Percentiles rank a stretch among this genome's conserved stretches.
These are phyloP conservation scores for Nannizzia gypsea DNA, from an alignment of 2,329 filamentous ascomycete genomes.

Conservation along the genomic window DNA sequence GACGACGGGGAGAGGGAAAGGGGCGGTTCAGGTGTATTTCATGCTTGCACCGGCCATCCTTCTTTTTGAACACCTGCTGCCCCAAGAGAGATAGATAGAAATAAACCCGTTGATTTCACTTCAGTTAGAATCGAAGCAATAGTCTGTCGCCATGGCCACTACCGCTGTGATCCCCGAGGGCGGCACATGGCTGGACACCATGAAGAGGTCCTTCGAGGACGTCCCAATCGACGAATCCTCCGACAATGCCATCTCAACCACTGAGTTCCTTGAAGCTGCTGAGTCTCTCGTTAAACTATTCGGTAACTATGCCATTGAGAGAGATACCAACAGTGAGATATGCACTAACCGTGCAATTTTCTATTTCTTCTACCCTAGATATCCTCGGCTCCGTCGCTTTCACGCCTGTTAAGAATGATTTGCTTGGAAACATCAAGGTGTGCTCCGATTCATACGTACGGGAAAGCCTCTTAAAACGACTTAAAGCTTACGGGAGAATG, in stretches of 20 bases:
- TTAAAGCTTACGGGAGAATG: not conserved
- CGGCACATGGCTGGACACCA: conserved; percentile 72
- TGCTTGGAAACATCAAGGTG: conserved; percentile 85
- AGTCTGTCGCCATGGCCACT: conserved; percentile 39
- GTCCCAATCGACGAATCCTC: conserved; percentile 64
- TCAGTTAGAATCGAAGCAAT: not conserved
- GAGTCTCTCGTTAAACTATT: conserved; percentile 82
- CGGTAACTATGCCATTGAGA: conserved; percentile 39
- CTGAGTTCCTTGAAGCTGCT: conserved; percentile 80
- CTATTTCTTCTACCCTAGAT: conserved; percentile 33
- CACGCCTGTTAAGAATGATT: conserved; percentile 79
- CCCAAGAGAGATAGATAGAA: not conserved
- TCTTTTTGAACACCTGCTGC: not conserved
- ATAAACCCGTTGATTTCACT: not conserved
- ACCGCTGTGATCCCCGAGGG: conserved; percentile 45
- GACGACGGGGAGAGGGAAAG: not conserved
- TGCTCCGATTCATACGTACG: conserved; percentile 10
- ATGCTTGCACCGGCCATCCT: not conserved
- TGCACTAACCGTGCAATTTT: not conserved
- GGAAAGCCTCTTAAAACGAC: not conserved
- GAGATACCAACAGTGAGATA: not conserved
- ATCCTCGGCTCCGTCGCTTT: conserved; percentile 62
- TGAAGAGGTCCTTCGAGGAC: conserved; percentile 72
- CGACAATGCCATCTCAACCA: conserved; percentile 67
- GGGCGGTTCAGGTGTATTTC: not conserved